Evolutionary conservation across 2,329 filamentous ascomycete genomes (phyloP), one percentile per base, ranked within the genome.

Genomic region (Neofusicoccum cordaticola): DNA sequence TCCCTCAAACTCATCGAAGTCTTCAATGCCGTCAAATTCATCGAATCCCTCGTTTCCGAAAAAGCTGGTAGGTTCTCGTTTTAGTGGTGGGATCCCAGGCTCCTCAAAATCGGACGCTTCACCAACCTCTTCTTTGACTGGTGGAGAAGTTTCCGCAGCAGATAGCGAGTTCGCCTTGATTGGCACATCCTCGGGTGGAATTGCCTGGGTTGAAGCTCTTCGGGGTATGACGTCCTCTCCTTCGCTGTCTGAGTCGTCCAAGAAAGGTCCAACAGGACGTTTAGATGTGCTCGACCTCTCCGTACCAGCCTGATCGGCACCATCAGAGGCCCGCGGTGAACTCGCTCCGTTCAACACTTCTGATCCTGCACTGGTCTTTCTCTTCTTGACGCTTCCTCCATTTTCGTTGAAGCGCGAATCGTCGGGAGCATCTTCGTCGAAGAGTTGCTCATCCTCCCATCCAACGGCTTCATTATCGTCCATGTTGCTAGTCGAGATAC

Each of bases 181-280:
- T 37, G 22, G 4, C 27, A 39, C 13, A n/a, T 22, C 31, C 13
- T 37, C 27, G n/a, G 6, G 4, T 45, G 37, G 11, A 47, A 35
- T 9, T 1, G 42, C 3, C 1, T 27, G 22, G 12, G 34, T 4
- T 35, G 47, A 13, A 11, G 7, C 3, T 13, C 34, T 44, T 35
- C 11, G 35, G 7, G 34, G 39, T 3, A 37, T 48, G 35, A 66
- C 60, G 2, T 70, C 70, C 15, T 78, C 77, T 7, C 84, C 79
- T 61, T 88, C 86, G 45, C 82, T 86, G 62, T 88, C 86, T 1
- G 90, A 92, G 66, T 92, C 89, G 65, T 90, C 85, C 45, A 93
- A 72, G 69, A 93, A 93, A 0, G 89, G 89, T 0, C 86, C 87
- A 64, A 75, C 81, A 65, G 74, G 73, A 65, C 74, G 80, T 39